A percentile compares a stretch with the other conserved stretches of the same genome.
These are phyloP conservation scores for Eucalyptus tenuipes DNA, from an alignment of 345 rosid species.

Conservation along the genomic window DNA sequence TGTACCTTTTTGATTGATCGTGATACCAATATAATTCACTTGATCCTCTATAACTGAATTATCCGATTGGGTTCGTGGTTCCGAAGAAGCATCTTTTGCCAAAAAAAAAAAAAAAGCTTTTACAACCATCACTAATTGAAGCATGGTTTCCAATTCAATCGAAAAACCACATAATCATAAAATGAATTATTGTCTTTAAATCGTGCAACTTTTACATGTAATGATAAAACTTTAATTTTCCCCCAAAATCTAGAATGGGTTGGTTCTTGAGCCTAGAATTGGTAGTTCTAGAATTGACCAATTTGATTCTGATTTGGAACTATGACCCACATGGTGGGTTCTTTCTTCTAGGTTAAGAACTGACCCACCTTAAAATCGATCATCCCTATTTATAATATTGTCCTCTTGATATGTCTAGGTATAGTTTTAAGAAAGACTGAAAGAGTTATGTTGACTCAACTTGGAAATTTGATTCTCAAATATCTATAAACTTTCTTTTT, in stretches of 20 bases:
- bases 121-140: background rate
- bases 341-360: rapidly evolving
- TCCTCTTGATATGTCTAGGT: background rate
- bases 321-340: rapidly evolving
- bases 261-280: background rate
- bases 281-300: background rate
- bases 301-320: background rate
- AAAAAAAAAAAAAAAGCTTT: background rate
- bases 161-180: background rate
- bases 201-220: rapidly evolving
- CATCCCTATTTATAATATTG: background rate
- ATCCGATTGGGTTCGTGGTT: rapidly evolving
- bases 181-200: background rate
- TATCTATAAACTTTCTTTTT: background rate
- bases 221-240: background rate
- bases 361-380: rapidly evolving
- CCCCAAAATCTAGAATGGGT: background rate
- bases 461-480: background rate
- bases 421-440: rapidly evolving
- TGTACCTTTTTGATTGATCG: background rate
- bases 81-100: background rate
- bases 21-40: background rate
- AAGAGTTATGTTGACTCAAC: background rate
- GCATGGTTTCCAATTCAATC: background rate
- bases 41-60: background rate